Base-by-base conservation (phyloP, 78 protist genomes). In the Emiliania huxleyi region DNA sequence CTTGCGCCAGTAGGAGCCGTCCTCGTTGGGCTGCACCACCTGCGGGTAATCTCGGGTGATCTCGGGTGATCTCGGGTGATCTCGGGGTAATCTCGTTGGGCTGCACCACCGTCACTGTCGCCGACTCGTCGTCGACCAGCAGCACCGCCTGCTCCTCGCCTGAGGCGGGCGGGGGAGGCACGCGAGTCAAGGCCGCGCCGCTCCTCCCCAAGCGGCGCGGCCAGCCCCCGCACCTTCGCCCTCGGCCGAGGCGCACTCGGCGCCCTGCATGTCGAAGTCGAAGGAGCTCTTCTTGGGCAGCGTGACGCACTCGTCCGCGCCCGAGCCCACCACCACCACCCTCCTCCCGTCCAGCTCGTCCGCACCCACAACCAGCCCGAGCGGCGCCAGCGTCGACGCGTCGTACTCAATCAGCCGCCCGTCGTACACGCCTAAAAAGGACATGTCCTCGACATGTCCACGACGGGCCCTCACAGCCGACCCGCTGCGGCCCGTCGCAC, bases 1-100 rank as follows among this genome's bases (percentile, higher is more conserved):
- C 45, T 44, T 40, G 71, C 92, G 81, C 92, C 92, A 90, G 69
- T 90, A 90, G 23, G 71, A 45, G 40, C 92, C 92, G 84, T 90
- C 92, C 42, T 90, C 92, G 85, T 90, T 90, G 37, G 92, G 92
- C 35, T 73, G 83, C n/a, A n/a, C n/a, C n/a, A n/a, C n/a, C n/a
- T n/a, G n/a, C n/a, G n/a, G n/a, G n/a, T n/a, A n/a, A n/a, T n/a
- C n/a, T n/a, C n/a, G n/a, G n/a, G n/a, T n/a, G n/a, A n/a, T n/a
- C n/a, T n/a, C 92, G 83, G 49, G 29, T 43, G 33, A 90, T 44
- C 45, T 44, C 18, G 71, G 85, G 81, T 85, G 85, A 90, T 42
- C 69, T 69, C 26, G 71, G n/a, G 40, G 85, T 85, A 62, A 69
- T 85, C 42, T 90, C 92, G 85, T 90, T 90, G 37, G 92, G 92